Conservation (phyloP, 441 rosid genomes). For the Erodium trifolium region DNA sequence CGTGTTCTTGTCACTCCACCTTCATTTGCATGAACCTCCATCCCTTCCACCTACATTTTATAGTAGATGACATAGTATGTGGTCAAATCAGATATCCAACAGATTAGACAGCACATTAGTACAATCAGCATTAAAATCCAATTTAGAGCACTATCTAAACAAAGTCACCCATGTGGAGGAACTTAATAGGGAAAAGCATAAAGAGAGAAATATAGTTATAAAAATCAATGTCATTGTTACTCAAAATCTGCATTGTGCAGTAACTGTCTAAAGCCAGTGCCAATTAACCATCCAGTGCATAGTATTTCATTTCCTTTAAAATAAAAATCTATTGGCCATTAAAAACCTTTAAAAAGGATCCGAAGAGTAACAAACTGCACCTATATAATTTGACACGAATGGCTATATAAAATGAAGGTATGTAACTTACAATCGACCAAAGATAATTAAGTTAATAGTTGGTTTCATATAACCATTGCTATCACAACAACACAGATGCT, state of each 20-base stretch:
- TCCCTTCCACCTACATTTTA: conserved; percentile 65
- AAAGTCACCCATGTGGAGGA: neutral
- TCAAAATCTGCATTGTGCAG: neutral
- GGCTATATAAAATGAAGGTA: neutral
- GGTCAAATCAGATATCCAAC: neutral
- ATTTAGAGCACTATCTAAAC: neutral
- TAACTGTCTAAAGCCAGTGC: neutral
- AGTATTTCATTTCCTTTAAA: neutral
- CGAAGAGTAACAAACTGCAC: neutral
- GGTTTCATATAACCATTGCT: neutral
- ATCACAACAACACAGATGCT: neutral
- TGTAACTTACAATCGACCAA: neutral
- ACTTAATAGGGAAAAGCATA: neutral
- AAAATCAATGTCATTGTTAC: neutral
- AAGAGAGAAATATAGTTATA: neutral
- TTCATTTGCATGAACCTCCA: conserved; percentile 80
- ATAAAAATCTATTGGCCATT: neutral
- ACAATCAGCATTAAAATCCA: neutral
- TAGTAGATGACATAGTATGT: neutral
- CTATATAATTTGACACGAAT: neutral
- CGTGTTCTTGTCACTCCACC: conserved; percentile 82
- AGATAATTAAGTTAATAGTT: no score
- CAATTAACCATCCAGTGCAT: neutral
- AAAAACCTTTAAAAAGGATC: neutral
- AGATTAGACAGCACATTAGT: neutral